Evolutionary conservation across 768 basidiomycete genomes (phyloP), one percentile per base, ranked within the genome.

Genomic region (Paxillus ammoniavirescens): DNA sequence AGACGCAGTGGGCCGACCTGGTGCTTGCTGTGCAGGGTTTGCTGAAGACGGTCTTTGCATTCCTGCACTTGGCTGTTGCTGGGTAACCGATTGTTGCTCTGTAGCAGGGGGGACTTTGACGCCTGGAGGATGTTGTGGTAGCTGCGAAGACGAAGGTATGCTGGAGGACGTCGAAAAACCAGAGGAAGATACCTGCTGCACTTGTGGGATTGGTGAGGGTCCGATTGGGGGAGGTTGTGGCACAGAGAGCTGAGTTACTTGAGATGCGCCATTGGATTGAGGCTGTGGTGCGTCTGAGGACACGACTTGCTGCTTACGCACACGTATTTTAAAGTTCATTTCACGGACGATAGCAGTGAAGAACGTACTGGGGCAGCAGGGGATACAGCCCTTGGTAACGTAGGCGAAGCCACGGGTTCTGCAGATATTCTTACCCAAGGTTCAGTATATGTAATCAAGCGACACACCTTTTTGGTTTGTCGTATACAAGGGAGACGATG

Each of bases 51-150:
- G 83, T 54, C 85, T 71, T 57, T 76, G 79, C 45, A 73, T 74
- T 47, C 75, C 77, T 46, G 73, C 64, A 30, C 64, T 70, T 37
- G 70, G 67, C 54, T 73, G 75, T 23, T 67, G 65, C 10, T 61
- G 66, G 9, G 61, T 52, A 17, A 65, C 55, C 37, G 63, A 41
- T 48, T 68, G 64, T 53, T 76, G 80, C 23, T 84, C 82, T 3
- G 58, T 26, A 37, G 65, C 73, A 57, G 73, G 74, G 23, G 77
- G 72, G 4, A 77, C 75, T 60, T 84, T 86, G 61, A 87, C 83
- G 15, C 89, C 87, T 26, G 88, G 85, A 44, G 87, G 85, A 70
- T 83, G 84, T 52, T 82, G 82, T 3, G 80, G 82, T 44, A 59
- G 69, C 52, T 71, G 74, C 15, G 57, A 54, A 8, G 66, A 60